Base-by-base conservation (phyloP, 192 early-diverging fungal genomes). In the Glomus cerebriforme region DNA sequence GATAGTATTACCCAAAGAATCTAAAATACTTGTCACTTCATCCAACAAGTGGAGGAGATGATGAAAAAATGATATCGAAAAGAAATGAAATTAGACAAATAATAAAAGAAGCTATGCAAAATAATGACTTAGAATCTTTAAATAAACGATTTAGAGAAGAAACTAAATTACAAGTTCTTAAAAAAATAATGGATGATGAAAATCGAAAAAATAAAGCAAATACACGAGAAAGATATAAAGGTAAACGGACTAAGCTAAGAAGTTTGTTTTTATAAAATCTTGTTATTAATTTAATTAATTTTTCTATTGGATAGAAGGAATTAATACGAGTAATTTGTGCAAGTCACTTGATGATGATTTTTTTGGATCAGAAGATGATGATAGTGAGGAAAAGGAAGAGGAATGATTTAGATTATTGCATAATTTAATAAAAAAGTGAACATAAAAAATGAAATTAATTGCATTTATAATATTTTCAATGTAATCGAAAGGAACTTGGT, bases 1-100 rank as follows among this genome's bases (percentile, higher is more conserved):
- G 82, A 43, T 75, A 86, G 77, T 77, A 88, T 78, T 88, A 75
- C 74, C 87, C 87, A 24, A 86, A 81, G 32, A 81, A 81, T 9
- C 54, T 78, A 10, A 85, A 83, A 62, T 88, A 88, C 68, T 66
- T 85, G 19, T 64, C 87, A 22, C 80, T 88, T 19, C 86, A 85
- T 80, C 84, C 85, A 1, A 79, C 32, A 47, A 73, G 79, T 43
- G 78, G 77, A 8, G 79, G 29, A 0, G 86, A 87, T 26, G 82
- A 84, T 26, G 58, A 66, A 15, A 37, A 71, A 13, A 69, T 69
- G 67, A 43, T 69, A 35, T n/a, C 39, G 0, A 39, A 24, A 7
- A 69, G 67, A 69, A 69, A 69, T 69, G 15, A 43, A 43, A 37
- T 69, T 43, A 69, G 24, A 39, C 35, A 69, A 1, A 7, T 43